Evolutionary conservation across 768 basidiomycete genomes (phyloP).

Genomic region (Jaapia argillacea): DNA sequence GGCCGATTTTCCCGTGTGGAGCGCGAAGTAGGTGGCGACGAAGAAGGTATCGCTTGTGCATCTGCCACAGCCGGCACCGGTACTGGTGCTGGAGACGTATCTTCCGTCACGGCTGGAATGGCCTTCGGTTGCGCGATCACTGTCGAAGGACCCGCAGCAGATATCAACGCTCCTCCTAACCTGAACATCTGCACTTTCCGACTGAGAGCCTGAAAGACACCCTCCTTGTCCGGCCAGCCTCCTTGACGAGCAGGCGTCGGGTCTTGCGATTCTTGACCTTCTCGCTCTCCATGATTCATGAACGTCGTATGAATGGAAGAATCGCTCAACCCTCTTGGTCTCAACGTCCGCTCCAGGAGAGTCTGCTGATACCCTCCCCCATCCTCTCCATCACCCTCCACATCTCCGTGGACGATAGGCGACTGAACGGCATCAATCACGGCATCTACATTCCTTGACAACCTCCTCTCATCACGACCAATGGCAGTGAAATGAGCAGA

Average conservation of each 20-base stretch:
- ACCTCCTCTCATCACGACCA: constrained; percentile 12
- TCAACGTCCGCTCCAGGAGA: constrained; percentile 57
- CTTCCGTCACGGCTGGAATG: no score
- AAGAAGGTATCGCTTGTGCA: no score
- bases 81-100: no score
- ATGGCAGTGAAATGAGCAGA: constrained; percentile 10
- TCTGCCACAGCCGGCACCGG: no score
- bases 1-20: no score
- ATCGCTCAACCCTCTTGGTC: constrained; percentile 79
- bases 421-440: constrained; percentile 54
- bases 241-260: background rate
- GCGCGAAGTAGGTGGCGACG: no score
- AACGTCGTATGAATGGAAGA: constrained; percentile 89
- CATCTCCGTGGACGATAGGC: constrained; percentile 12
- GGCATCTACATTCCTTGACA: constrained; percentile 71
- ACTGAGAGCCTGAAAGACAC: constrained; percentile 22
- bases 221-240: constrained; percentile 13
- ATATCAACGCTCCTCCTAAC: constrained; percentile 6
- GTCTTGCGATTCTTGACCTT: background rate
- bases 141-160: no score
- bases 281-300: constrained; percentile 35
- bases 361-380: constrained; percentile 32
- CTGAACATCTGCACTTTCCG: constrained; percentile 21
- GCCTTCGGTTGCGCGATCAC: no score
- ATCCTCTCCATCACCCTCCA: constrained; percentile 30